Evolutionary conservation across 352 stramenopile species (phyloP), one percentile per base, ranked within the genome.

Genomic region (Nothophytophthora sp.): DNA sequence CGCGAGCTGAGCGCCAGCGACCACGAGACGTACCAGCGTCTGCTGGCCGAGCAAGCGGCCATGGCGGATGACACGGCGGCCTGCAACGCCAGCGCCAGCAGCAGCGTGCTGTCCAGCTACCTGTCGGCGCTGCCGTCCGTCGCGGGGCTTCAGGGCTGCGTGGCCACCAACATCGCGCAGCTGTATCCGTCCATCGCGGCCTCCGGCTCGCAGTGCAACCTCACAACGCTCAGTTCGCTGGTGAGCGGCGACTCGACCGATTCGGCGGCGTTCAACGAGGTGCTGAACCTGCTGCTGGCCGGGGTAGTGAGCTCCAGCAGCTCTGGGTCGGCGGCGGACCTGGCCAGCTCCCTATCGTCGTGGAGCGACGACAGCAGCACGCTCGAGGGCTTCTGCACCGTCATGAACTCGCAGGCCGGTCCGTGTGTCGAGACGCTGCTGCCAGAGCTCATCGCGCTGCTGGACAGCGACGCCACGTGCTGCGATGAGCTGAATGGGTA

Each of bases 391-490:
- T 88, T 88, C 39, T 88, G 76, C 53, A 67, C 42, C 25, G 60
- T 70, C 57, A 88, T 88, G 73, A 86, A 88, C 54, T 41, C 41
- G 0, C 42, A 73, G 36, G 71, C 78, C 7, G 69, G 58, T 0
- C 76, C 76, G 3, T 88, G 76, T 33, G 48, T 76, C 6, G 46
- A 84, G 4, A 28, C 63, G 16, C 56, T 88, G 25, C 36, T 84
- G 19, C 76, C 76, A 0, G 62, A 50, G 43, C 37, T 88, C 11
- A 36, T 86, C 24, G 23, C 58, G 11, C 50, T 86, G 5, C 7
- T 86, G 12, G 63, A 81, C 7, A 77, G 64, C 10, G 75, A 73
- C 10, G 67, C 71, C 10, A 60, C 64, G 18, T 88, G 76, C 60
- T 88, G 76, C 39, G 56, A 44, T 15, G 50, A 69, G 32, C 60